phyloP scores from a whole-genome alignment of 768 basidiomycete species.

The Phaeotremella skinneri region DNA sequence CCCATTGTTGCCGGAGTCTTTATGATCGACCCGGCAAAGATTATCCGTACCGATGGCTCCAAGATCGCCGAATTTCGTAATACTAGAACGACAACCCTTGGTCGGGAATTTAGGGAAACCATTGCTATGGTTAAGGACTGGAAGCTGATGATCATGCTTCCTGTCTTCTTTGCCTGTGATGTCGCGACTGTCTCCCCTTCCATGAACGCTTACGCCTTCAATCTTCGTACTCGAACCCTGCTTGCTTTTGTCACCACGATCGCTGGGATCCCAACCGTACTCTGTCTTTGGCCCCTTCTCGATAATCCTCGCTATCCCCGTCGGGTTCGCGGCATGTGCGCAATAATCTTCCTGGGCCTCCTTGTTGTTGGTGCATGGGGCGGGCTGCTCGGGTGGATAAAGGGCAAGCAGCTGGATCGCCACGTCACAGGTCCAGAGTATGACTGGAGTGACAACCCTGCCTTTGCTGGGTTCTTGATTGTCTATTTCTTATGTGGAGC shows the following conservation, averaged over 20 bases:
- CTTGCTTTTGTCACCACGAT: conserved; percentile 3
- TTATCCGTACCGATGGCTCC: no score
- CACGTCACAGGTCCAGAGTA: conserved; percentile 6
- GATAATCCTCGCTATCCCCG: conserved; percentile 2
- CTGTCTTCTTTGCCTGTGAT: no score
- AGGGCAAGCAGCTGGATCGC: conserved; percentile 2
- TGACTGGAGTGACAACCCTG: conserved; percentile 6
- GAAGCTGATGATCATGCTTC: no score
- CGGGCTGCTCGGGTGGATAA: conserved; percentile 4
- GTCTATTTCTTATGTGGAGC: conserved; percentile 5
- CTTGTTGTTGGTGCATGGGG: conserved; percentile 5
- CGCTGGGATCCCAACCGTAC: conserved; percentile 7
- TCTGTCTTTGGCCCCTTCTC: conserved; percentile 6
- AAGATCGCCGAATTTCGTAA: no score
- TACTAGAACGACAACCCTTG: no score
- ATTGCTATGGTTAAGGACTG: no score
- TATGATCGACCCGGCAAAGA: no score
- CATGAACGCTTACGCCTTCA: conserved; percentile 7
- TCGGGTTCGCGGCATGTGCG: conserved; percentile 2
- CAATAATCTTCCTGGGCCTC: background rate
- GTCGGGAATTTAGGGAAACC: no score
- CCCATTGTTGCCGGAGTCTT: no score
- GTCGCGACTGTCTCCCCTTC: conserved; percentile 7
- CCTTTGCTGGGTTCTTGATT: conserved; percentile 6
- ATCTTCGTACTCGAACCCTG: no score